phyloP scores from a whole-genome alignment of 2,329 filamentous ascomycete species.

The Fusarium hostae region DNA sequence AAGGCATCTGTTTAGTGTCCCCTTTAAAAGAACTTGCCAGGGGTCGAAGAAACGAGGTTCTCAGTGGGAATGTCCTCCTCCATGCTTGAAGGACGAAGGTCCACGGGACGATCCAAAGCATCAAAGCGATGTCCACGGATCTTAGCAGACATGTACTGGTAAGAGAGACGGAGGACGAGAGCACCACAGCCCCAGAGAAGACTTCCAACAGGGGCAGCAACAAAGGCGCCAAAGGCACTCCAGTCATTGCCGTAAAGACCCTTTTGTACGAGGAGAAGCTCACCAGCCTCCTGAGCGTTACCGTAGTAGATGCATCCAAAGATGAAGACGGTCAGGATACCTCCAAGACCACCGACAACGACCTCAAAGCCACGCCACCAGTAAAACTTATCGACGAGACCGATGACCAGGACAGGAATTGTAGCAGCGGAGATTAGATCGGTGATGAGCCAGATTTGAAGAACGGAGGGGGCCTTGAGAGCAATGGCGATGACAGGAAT shows the following conservation, averaged over 20 bases:
- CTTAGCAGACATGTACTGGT: constrained; percentile 69
- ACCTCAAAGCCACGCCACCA: constrained; percentile 87
- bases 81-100: constrained; percentile 43
- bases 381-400: constrained; percentile 74
- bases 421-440: constrained; percentile 81
- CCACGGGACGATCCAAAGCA: constrained; percentile 68
- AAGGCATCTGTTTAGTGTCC: constrained; percentile 4
- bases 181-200: constrained; percentile 76
- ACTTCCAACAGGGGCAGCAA: constrained; percentile 80
- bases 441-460: constrained; percentile 86
- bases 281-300: constrained; percentile 68
- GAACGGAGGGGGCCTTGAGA: constrained; percentile 76
- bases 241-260: constrained; percentile 83
- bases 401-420: constrained; percentile 80
- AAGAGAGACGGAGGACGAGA: constrained; percentile 67
- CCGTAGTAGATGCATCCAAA: constrained; percentile 85
- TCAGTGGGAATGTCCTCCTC: constrained; percentile 46
- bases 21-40: constrained; percentile 66
- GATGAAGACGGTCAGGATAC: constrained; percentile 82
- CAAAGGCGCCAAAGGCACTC: constrained; percentile 85
- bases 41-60: constrained; percentile 48
- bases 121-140: constrained; percentile 70
- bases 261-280: constrained; percentile 76
- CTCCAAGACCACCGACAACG: constrained; percentile 79
- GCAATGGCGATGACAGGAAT: constrained; percentile 79